Base-by-base conservation (phyloP, 805 yeast species). In the Starmerella apicola region DNA sequence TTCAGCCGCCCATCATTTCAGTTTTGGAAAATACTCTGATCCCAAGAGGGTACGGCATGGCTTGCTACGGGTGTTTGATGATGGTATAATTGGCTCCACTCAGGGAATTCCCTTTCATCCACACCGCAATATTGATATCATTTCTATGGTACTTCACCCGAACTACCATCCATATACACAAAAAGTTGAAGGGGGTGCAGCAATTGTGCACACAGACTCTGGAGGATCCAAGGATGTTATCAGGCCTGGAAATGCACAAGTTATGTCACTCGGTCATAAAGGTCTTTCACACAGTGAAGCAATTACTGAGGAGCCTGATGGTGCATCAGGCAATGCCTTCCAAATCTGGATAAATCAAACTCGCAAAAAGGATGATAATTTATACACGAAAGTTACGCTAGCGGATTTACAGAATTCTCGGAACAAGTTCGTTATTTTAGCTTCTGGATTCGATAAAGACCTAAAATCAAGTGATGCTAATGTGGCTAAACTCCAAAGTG, bases 261-360 rank as follows among this genome's bases (percentile, higher is more conserved):
- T 41, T 9, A 41, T 41, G 44, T 32, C 41, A 3, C 37, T 37
- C 3, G 44, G 44, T 7, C 17, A 29, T 5, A 22, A 26, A 9
- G 44, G 44, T 3, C 19, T 36, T 7, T 6, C 5, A 15, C 44
- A 41, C 35, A 7, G 36, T 15, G 41, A 41, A 18, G 10, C 5
- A 12, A 32, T n/a, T n/a, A 21, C 34, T 9, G 38, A 29, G 9
- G n/a, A 16, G 30, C n/a, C n/a, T 18, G 24, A 15, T 21, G n/a
- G n/a, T 10, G n/a, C n/a, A n/a, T 31, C 34, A 12, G 32, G 31
- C 16, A 38, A 38, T 34, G 26, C 17, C 10, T 41, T 41, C 27
- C 44, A 41, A 36, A 41, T 41, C 22, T 41, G 44, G 44, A 13
- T 41, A 10, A 34, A n/a, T 19, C 44, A 26, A 6, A 32, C 30